A percentile compares a stretch with the other conserved stretches of the same genome.
Conservation (phyloP, 2,329 filamentous ascomycete genomes). For the Falciphora oryzae region DNA sequence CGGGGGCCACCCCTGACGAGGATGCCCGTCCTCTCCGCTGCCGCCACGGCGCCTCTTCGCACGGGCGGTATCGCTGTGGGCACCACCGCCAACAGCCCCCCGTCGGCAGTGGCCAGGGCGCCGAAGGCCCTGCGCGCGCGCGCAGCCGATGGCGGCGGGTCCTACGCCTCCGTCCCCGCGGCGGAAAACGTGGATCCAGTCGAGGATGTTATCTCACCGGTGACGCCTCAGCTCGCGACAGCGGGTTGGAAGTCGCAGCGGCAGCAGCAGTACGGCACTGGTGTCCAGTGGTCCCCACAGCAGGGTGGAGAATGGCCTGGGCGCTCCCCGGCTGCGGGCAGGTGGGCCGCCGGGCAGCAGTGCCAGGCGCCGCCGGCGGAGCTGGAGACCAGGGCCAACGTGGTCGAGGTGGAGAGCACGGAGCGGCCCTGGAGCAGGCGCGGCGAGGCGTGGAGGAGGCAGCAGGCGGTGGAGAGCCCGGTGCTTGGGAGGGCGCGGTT, state of each 20-base stretch:
- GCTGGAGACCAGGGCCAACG: slow-evolving; percentile 9
- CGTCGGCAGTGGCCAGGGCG: background rate
- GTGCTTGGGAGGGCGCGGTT: slow-evolving; percentile 7
- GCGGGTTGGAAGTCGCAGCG: background rate
- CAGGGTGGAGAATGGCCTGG: background rate
- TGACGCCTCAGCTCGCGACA: background rate
- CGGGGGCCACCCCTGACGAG: background rate
- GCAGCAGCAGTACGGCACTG: background rate
- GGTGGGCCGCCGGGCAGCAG: background rate
- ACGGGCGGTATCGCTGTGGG: background rate
- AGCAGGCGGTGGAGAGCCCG: slow-evolving; percentile 8
- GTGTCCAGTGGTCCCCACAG: background rate
- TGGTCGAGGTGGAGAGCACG: slow-evolving; percentile 6
- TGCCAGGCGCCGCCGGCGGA: background rate
- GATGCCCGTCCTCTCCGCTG: background rate
- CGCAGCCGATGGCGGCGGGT: background rate
- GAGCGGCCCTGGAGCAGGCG: background rate
- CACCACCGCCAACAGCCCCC: background rate
- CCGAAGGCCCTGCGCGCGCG: background rate
- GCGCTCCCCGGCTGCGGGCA: background rate
- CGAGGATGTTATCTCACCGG: background rate
- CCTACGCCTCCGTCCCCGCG: background rate
- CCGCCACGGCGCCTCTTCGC: background rate
- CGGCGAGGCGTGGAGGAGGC: slow-evolving; percentile 1
- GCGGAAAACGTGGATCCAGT: background rate